Conservation (phyloP, 2,329 filamentous ascomycete genomes). For the Aspergillus quadrilineatus region DNA sequence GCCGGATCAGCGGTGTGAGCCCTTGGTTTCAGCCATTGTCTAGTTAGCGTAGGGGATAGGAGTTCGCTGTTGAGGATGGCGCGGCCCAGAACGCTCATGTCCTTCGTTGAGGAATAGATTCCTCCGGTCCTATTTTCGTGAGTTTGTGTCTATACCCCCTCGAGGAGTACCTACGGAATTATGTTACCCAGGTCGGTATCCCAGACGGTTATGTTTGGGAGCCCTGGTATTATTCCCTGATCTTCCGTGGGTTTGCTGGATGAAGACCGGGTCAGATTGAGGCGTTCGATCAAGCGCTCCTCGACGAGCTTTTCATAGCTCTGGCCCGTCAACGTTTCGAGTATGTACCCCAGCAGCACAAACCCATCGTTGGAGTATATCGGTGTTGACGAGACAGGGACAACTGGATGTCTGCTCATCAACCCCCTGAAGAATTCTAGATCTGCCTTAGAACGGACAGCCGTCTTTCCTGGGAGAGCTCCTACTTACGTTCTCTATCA, state of each 20-base stretch:
- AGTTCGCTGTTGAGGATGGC: slow-evolving; percentile 44
- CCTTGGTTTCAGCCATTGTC: slow-evolving; percentile 48
- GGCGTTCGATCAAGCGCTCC: slow-evolving; percentile 38
- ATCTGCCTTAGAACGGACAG: background rate
- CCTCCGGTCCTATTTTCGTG: slow-evolving; percentile 37
- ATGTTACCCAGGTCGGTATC: slow-evolving; percentile 41
- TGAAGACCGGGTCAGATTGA: slow-evolving; percentile 40
- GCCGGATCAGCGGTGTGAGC: slow-evolving; percentile 39
- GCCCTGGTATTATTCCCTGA: slow-evolving; percentile 39
- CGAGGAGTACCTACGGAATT: slow-evolving; percentile 36
- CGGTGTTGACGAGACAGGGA: slow-evolving; percentile 31
- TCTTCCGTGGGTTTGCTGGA: slow-evolving; percentile 20
- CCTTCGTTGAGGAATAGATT: slow-evolving; percentile 46
- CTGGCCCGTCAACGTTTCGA: slow-evolving; percentile 42
- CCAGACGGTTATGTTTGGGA: slow-evolving; percentile 31
- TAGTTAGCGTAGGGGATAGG: slow-evolving; percentile 36
- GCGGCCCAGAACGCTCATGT: slow-evolving; percentile 46
- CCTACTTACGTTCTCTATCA: background rate
- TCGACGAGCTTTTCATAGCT: slow-evolving; percentile 37
- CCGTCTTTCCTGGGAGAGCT: background rate
- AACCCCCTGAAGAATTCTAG: slow-evolving; percentile 39
- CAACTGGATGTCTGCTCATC: slow-evolving; percentile 32
- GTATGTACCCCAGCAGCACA: slow-evolving; percentile 38
- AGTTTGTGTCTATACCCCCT: background rate
- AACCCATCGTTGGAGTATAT: slow-evolving; percentile 41